A percentile compares a stretch with the other conserved stretches of the same genome.
These are phyloP conservation scores for Ascochyta koolunga DNA, from an alignment of 2,329 filamentous ascomycete genomes.

Conservation along the genomic window DNA sequence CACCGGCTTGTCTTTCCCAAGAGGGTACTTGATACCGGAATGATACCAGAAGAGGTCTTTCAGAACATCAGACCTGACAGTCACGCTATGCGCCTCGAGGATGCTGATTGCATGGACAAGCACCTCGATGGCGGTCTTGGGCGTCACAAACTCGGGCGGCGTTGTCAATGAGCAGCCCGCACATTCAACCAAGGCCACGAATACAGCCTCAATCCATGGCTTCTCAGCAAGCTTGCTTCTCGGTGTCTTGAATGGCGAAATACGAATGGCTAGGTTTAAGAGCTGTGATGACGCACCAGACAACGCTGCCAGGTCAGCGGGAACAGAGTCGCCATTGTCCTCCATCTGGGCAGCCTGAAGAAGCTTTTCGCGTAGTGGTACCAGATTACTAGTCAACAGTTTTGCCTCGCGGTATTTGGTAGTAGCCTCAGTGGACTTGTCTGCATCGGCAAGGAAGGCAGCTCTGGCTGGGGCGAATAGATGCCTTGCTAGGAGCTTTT, in stretches of 20 bases:
- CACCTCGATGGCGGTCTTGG: constrained; percentile 26
- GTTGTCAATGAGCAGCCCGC: constrained; percentile 35
- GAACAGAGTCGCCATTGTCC: constrained; percentile 31
- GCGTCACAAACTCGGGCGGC: constrained; percentile 28
- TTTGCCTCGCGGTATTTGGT: constrained; percentile 20
- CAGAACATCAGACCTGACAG: constrained; percentile 35
- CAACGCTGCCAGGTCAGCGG: constrained; percentile 27
- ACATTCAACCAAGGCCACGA: constrained; percentile 47
- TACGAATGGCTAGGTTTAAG: constrained; percentile 51
- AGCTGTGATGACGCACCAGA: constrained; percentile 42
- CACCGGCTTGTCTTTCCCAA: constrained; percentile 23
- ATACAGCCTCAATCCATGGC: constrained; percentile 53
- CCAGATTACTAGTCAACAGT: constrained; percentile 28
- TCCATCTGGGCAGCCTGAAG: constrained; percentile 41
- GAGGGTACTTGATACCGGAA: constrained; percentile 38
- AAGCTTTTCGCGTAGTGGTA: constrained; percentile 37
- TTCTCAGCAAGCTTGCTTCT: constrained; percentile 49
- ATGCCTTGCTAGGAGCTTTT: constrained; percentile 51
- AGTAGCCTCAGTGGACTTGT: constrained; percentile 1
- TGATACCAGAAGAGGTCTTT: constrained; percentile 45
- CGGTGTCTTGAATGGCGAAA: constrained; percentile 48
- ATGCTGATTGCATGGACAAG: constrained; percentile 35
- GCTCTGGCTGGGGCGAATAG: constrained; percentile 49
- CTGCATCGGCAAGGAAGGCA: constrained; percentile 42
- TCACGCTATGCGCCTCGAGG: constrained; percentile 32